phyloP scores from a whole-genome alignment of 2,329 filamentous ascomycete genomes.

The Thyridium curvatum region DNA sequence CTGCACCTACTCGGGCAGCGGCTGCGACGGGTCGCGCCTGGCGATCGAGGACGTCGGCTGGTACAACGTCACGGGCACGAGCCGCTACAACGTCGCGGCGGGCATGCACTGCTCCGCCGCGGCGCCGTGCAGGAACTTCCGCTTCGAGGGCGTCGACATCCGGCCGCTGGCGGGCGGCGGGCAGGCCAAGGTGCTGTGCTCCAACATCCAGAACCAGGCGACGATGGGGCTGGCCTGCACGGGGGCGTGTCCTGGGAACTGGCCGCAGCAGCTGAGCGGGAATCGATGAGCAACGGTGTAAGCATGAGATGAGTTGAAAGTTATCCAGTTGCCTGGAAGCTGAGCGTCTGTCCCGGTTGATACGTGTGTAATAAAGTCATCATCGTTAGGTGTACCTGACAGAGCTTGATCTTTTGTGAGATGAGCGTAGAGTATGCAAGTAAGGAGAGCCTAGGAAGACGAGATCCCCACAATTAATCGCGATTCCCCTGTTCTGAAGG shows the following conservation, averaged over 20 bases:
- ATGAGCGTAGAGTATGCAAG: too few relatives aligned
- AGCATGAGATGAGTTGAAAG: background rate
- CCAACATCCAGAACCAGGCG: constrained; percentile 30
- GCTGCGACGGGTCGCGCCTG: constrained; percentile 31
- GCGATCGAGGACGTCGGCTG: constrained; percentile 39
- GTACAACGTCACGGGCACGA: constrained; percentile 43
- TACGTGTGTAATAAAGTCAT: too few relatives aligned
- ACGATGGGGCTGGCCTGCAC: constrained; percentile 25
- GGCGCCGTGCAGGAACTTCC: constrained; percentile 35
- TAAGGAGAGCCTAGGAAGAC: too few relatives aligned
- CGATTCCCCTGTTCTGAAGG: too few relatives aligned
- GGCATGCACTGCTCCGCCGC: constrained; percentile 36
- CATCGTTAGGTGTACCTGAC: too few relatives aligned
- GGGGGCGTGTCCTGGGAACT: constrained; percentile 26
- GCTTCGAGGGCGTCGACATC: constrained; percentile 39
- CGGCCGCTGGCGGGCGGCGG: constrained; percentile 32
- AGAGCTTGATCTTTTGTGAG: too few relatives aligned
- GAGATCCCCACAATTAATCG: too few relatives aligned
- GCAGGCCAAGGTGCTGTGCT: constrained; percentile 33
- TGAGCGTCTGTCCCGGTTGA: too few relatives aligned
- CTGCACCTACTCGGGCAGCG: constrained; percentile 34
- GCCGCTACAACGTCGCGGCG: constrained; percentile 38
- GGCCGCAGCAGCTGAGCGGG: constrained; percentile 29
- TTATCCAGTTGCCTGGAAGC: too few relatives aligned
- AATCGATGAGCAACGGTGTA: constrained; percentile 9